A percentile compares a stretch with the other conserved stretches of the same genome.
Conservation (phyloP, 2,329 filamentous ascomycete species). For the Botryotinia narcissicola region DNA sequence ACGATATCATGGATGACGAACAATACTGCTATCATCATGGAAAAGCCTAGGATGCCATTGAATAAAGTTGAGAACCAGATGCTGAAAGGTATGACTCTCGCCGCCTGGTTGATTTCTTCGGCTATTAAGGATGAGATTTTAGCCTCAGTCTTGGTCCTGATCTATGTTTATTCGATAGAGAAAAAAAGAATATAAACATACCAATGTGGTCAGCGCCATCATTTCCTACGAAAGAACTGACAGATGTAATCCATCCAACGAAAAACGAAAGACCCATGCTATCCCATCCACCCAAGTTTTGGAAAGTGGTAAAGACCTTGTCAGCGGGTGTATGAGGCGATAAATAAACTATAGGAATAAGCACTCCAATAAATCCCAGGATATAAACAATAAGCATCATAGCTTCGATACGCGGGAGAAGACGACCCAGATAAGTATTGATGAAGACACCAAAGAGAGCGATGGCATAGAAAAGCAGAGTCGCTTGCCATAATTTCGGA, state of each 20-base stretch:
- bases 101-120: slow-evolving; percentile 20
- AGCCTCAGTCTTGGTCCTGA: background rate
- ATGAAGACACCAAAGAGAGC: slow-evolving; percentile 15
- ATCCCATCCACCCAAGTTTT: slow-evolving; percentile 18
- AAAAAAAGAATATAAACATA: background rate
- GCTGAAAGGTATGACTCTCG: slow-evolving; percentile 19
- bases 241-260: background rate
- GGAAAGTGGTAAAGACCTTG: slow-evolving; percentile 19
- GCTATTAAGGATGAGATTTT: background rate
- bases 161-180: background rate
- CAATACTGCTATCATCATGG: slow-evolving; percentile 21
- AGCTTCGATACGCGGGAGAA: slow-evolving; percentile 16
- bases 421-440: slow-evolving; percentile 17
- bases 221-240: slow-evolving; percentile 1
- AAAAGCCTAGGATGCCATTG: slow-evolving; percentile 22
- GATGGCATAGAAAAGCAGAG: slow-evolving; percentile 13
- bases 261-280: slow-evolving; percentile 19
- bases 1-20: slow-evolving; percentile 15
- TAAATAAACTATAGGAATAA: slow-evolving; percentile 18
- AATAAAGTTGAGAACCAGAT: slow-evolving; percentile 16
- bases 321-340: slow-evolving; percentile 24
- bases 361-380: slow-evolving; percentile 19
- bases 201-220: slow-evolving; percentile 16
- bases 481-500: slow-evolving; percentile 12
- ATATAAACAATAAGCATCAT: slow-evolving; percentile 18